phyloP scores from a whole-genome alignment of 164 flowering plant genomes.

The Aristolochia californica region DNA sequence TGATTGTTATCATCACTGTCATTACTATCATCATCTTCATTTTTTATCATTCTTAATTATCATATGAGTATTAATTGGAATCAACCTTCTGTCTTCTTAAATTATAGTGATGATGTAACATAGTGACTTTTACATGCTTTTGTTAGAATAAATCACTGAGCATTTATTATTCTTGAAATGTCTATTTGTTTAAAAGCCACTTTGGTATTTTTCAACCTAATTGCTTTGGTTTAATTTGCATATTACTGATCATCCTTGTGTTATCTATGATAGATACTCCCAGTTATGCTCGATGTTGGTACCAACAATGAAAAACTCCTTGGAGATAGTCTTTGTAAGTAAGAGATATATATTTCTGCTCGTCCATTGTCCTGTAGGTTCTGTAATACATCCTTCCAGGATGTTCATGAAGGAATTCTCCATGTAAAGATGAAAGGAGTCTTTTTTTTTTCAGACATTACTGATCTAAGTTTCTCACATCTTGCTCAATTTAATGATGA shows the following conservation, averaged over 20 bases:
- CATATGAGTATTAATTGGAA: too few species aligned
- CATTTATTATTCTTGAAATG: neutral
- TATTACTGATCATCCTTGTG: neutral
- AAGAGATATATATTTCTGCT: neutral
- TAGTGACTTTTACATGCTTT: too few species aligned
- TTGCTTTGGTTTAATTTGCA: neutral
- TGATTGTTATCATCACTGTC: neutral
- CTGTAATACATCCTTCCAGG: too few species aligned
- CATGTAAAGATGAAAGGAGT: too few species aligned
- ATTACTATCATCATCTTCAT: neutral
- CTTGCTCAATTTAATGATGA: too few species aligned
- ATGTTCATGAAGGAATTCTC: too few species aligned
- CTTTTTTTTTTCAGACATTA: too few species aligned
- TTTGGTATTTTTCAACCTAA: neutral
- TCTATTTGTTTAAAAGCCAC: neutral
- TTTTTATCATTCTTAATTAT: neutral
- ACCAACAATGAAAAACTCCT: slow-evolving; percentile 88
- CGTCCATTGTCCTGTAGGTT: neutral
- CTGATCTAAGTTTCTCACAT: too few species aligned
- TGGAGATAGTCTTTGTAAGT: slow-evolving; percentile 84
- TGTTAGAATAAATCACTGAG: too few species aligned
- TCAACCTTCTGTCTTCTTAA: too few species aligned
- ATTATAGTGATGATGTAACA: too few species aligned
- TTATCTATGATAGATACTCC: slow-evolving; percentile 53
- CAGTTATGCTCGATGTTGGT: slow-evolving; percentile 97